Evolutionary conservation across 2,329 filamentous ascomycete species (phyloP).

Genomic region (Colletotrichum incanum): DNA sequence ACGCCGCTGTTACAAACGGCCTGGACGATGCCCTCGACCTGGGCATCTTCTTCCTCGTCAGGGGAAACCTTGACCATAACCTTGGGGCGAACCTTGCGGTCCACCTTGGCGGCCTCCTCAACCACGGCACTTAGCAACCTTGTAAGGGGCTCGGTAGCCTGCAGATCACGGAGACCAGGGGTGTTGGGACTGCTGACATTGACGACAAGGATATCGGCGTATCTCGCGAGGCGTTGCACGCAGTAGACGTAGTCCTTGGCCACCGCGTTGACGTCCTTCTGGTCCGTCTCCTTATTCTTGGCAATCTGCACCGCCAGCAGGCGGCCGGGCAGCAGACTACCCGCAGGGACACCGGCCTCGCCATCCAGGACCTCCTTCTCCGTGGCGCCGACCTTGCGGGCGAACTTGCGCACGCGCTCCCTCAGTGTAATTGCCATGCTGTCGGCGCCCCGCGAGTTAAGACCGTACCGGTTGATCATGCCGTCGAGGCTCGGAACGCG

Average conservation of each 20-base stretch:
- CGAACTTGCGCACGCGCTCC: conserved; percentile 84
- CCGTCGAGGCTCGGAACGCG: conserved; percentile 86
- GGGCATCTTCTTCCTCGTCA: conserved; percentile 88
- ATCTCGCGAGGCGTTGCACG: conserved; percentile 84
- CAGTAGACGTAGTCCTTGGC: conserved; percentile 90
- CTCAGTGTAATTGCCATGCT: conserved; percentile 85
- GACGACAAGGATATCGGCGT: conserved; percentile 96
- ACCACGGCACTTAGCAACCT: conserved; percentile 87
- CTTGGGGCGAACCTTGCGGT: conserved; percentile 80
- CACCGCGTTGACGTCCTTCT: conserved; percentile 87
- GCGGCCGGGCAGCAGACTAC: conserved; percentile 83
- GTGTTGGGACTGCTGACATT: conserved; percentile 99
- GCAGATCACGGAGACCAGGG: conserved; percentile 88
- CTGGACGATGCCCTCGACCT: conserved; percentile 90
- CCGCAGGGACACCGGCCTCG: conserved; percentile 82
- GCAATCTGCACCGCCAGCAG: conserved; percentile 93
- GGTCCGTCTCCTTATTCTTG: conserved; percentile 95
- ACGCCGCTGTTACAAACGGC: conserved; percentile 89
- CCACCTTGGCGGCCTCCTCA: conserved; percentile 77
- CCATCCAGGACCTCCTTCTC: conserved; percentile 85
- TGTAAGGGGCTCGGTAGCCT: conserved; percentile 87
- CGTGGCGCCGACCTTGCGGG: conserved; percentile 77
- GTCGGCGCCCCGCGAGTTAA: conserved; percentile 93
- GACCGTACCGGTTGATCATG: conserved; percentile 94
- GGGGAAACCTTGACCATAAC: conserved; percentile 99